Conservation (phyloP, 805 yeast species). For the Sugiyamaella smithiae region DNA sequence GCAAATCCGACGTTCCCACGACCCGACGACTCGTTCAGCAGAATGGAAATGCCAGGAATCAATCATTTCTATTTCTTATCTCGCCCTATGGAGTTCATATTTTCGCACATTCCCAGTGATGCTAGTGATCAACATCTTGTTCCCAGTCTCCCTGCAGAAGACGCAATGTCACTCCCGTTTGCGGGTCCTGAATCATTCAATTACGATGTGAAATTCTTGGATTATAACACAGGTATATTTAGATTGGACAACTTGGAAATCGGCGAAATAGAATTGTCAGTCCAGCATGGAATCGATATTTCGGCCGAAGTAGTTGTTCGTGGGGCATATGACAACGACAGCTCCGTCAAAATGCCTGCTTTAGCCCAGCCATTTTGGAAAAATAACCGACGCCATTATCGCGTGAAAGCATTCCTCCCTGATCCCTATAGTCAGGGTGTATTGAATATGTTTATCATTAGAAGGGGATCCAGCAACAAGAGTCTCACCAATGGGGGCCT, state of each 20-base stretch:
- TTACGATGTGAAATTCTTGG: constrained; percentile 55
- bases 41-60: constrained; percentile 27
- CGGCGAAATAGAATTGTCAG: constrained; percentile 69
- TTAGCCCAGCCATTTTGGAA: constrained; percentile 79
- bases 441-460: constrained; percentile 70
- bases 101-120: constrained; percentile 82
- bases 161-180: constrained; percentile 79
- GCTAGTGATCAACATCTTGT: constrained; percentile 78
- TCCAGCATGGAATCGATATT: constrained; percentile 71
- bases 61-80: constrained; percentile 58
- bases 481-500: constrained; percentile 38
- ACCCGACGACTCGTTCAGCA: constrained; percentile 42
- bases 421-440: constrained; percentile 65
- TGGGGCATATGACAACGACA: constrained; percentile 27
- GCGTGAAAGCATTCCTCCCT: constrained; percentile 80
- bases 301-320: constrained; percentile 43
- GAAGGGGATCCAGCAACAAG: constrained; percentile 41
- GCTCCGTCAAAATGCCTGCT: constrained; percentile 50
- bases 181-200: constrained; percentile 77
- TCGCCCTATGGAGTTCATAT: constrained; percentile 70
- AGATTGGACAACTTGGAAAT: constrained; percentile 71
- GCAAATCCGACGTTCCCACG: constrained; percentile 57
- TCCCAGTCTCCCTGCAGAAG: constrained; percentile 77
- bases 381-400: constrained; percentile 59
- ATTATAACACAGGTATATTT: constrained; percentile 74